Evolutionary conservation across 345 rosid species (phyloP).

Genomic region (Gossypium rotundifolium): DNA sequence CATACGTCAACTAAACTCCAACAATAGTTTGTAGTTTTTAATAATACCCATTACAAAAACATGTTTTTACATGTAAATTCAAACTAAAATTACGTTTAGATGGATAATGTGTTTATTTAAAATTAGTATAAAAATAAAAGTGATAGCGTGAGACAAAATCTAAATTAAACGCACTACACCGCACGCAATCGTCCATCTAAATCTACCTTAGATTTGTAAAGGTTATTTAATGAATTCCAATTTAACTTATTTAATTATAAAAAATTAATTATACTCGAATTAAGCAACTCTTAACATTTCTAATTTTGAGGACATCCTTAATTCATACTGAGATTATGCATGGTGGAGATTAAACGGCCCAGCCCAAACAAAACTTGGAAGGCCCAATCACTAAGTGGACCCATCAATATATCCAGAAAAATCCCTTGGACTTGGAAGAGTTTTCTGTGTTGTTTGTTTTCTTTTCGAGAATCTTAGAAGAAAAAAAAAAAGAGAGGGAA

Average conservation of each 20-base stretch:
- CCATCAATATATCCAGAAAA: neutral
- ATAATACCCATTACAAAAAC: neutral
- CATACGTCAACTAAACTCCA: neutral
- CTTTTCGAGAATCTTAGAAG: neutral
- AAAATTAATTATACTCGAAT: too few species aligned
- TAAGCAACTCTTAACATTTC: too few species aligned
- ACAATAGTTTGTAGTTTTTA: too few species aligned
- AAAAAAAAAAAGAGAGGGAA: too few species aligned
- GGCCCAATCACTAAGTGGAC: neutral
- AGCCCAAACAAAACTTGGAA: neutral
- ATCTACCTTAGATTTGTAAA: too few species aligned
- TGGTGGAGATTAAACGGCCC: neutral
- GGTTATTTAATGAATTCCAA: too few species aligned
- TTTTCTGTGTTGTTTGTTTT: neutral
- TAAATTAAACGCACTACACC: too few species aligned
- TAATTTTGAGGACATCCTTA: neutral
- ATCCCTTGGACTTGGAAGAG: neutral
- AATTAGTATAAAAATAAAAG: accelerated
- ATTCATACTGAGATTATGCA: neutral
- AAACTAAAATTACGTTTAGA: too few species aligned
- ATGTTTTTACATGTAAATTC: neutral
- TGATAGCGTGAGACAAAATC: accelerated
- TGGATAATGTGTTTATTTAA: accelerated
- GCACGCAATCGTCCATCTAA: accelerated
- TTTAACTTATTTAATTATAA: too few species aligned